Percentiles rank a stretch among this genome's conserved stretches.
These are phyloP conservation scores for Thermomucor indicae-seudaticae DNA, from an alignment of 371 early-diverging fungal genomes.

Conservation along the genomic window DNA sequence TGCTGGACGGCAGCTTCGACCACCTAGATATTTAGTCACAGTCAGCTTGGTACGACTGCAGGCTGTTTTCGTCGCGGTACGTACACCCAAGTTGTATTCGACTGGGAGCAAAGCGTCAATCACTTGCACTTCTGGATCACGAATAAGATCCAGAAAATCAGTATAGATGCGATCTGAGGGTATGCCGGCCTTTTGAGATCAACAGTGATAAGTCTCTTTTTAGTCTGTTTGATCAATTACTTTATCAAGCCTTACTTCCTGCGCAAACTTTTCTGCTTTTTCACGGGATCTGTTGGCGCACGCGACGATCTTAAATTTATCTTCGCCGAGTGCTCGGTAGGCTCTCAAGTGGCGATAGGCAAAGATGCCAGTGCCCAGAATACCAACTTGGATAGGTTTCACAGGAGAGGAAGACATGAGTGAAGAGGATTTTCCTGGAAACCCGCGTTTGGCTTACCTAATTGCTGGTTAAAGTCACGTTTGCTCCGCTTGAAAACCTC, in stretches of 20 bases:
- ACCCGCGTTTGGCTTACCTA: no score
- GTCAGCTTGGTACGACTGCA: background rate
- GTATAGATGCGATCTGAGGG: conserved; percentile 37
- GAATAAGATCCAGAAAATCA: conserved; percentile 30
- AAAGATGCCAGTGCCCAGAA: conserved; percentile 51
- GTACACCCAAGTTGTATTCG: conserved; percentile 41
- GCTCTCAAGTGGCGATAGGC: conserved; percentile 48
- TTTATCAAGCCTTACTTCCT: conserved; percentile 21
- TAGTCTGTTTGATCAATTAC: background rate
- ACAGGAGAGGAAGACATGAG: no score
- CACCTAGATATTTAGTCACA: conserved; percentile 15
- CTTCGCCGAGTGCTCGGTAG: conserved; percentile 26
- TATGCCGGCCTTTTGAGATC: conserved; percentile 31
- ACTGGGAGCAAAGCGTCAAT: conserved; percentile 36
- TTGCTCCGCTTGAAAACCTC: no score
- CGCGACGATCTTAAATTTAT: conserved; percentile 44
- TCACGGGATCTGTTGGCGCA: conserved; percentile 47
- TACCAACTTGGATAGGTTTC: conserved; percentile 43
- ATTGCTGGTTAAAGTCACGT: no score
- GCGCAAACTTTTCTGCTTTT: conserved; percentile 44
- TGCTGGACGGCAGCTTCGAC: conserved; percentile 39
- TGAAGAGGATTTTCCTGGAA: no score
- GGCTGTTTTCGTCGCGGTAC: background rate
- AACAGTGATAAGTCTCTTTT: background rate
- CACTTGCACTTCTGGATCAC: conserved; percentile 38